These are phyloP conservation scores for Orbilia oligospora DNA, from an alignment of 2,329 filamentous ascomycete genomes.

Conservation along the genomic window DNA sequence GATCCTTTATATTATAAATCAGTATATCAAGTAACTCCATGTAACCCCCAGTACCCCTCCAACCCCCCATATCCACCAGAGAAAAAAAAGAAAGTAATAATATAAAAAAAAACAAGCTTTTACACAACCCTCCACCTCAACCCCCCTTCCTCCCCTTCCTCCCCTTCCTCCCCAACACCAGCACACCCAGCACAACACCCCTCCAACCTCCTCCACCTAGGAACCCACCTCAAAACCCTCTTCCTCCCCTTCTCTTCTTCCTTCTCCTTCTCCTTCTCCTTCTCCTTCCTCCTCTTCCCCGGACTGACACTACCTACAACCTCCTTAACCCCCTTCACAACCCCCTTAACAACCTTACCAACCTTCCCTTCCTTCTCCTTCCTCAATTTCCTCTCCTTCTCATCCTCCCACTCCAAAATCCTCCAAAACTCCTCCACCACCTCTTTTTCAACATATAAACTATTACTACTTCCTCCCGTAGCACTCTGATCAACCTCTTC, in stretches of 20 bases:
- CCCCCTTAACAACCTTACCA: neutral
- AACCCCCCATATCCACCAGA: too few species aligned
- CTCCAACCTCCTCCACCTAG: slow-evolving; percentile 32
- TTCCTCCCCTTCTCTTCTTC: slow-evolving; percentile 2
- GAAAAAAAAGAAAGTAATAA: neutral
- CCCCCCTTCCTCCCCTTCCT: neutral
- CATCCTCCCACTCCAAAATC: neutral
- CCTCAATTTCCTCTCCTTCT: neutral
- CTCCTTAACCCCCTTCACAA: neutral
- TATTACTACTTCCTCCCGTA: neutral
- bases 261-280: neutral
- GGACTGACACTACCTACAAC: neutral
- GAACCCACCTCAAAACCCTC: slow-evolving; percentile 36
- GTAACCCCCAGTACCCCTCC: too few species aligned
- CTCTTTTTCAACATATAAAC: slow-evolving; percentile 28
- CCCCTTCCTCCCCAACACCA: neutral
- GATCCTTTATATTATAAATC: neutral
- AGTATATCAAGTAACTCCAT: too few species aligned
- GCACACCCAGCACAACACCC: slow-evolving; percentile 23
- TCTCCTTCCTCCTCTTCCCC: neutral
- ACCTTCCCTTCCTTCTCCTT: neutral
- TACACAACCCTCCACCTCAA: neutral
- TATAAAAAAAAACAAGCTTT: neutral
- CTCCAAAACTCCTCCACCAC: slow-evolving; percentile 9
- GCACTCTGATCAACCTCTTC: slow-evolving; percentile 29